Base-by-base conservation (phyloP, 768 basidiomycete genomes). In the Leccinellum luteum region DNA sequence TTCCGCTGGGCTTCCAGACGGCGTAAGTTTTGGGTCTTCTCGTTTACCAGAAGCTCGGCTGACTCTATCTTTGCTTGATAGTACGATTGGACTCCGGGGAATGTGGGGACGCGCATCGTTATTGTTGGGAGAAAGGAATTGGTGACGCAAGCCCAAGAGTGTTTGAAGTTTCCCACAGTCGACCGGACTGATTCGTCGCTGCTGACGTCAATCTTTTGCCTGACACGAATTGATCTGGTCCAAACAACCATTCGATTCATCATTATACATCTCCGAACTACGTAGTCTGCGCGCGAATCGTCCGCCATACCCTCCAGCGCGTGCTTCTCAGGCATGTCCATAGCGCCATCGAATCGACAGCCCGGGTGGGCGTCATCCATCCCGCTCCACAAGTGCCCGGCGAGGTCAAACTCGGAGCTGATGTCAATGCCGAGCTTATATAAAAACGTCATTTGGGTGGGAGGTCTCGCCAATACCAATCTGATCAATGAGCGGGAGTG, bases 1-100 rank as follows among this genome's bases (percentile, higher is more conserved):
- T 99, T 99, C 59, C 97, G 81, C 71, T 98, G 95, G 7, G 96
- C 97, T 76, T 99, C 96, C 66, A 98, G 76, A 55, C 96, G 90
- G 23, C 96, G 81, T 55, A 99, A 71, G 75, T 98, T 98, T 79
- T 98, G 94, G 0, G 95, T 97, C 74, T 94, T 96, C 74, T 94
- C 86, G 74, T 95, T 97, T 62, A 98, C 97, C 43, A 90, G 81
- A 28, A 97, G 80, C 66, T 98, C 96, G 1, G 94, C 89, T 9
- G 89, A 79, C 69, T 98, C 94, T 34, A 98, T 98, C 77, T 98
- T 99, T 17, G 92, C 87, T 71, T 94, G 91, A 70, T 95, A 98
- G 79, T 96, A 99, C 0, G 89, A 85, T 69, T 94, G 90, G 49
- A 92, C 81, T 31, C 90, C 89, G 31, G 75, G 66, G 4, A 65